Evolutionary conservation across 2,329 filamentous ascomycete genomes (phyloP), one percentile per base, ranked within the genome.

Genomic region (Cercospora sojina): DNA sequence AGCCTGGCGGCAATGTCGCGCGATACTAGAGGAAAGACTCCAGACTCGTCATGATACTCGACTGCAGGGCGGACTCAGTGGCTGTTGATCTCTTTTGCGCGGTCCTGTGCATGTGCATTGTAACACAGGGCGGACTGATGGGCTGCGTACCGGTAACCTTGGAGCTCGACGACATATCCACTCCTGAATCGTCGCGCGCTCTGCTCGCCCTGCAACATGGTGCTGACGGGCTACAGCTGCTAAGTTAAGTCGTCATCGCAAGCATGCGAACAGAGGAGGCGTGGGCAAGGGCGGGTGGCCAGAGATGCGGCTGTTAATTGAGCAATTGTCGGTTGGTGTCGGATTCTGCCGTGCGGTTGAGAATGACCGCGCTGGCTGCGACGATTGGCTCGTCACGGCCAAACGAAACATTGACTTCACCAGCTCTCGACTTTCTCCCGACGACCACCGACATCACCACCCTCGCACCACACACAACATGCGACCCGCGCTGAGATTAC

Each of bases 1-100:
- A 98, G 85, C 63, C 91, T 90, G 49, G 90, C 84, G 47, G 91
- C 84, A 65, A 99, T 84, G 65, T 93, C 88, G 2, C 91, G 88
- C 10, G 90, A 89, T 51, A 98, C 83, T 61, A 94, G 85, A 66
- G 91, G 88, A 80, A 94, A 98, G 70, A 98, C 86, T 74, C 91
- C 90, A 77, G 92, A 91, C 62, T 95, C 94, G 81, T 99, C 95
- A 82, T 91, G 92, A 82, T 97, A 99, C 84, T 98, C 93, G 82
- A 97, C 93, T 96, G 74, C 29, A 53, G 29, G n/a, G 18, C 32
- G 10, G 23, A 49, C 43, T 70, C 64, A 69, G 68, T 53, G 32
- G 47, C 62, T 59, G 58, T 27, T 35, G 43, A 25, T 51, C 58
- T 38, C 51, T 59, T 32, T 59, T 31, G 35, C 49, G 13, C 41